Evolutionary conservation across 352 stramenopile genomes (phyloP).

Genomic region (Sclerospora graminicola): DNA sequence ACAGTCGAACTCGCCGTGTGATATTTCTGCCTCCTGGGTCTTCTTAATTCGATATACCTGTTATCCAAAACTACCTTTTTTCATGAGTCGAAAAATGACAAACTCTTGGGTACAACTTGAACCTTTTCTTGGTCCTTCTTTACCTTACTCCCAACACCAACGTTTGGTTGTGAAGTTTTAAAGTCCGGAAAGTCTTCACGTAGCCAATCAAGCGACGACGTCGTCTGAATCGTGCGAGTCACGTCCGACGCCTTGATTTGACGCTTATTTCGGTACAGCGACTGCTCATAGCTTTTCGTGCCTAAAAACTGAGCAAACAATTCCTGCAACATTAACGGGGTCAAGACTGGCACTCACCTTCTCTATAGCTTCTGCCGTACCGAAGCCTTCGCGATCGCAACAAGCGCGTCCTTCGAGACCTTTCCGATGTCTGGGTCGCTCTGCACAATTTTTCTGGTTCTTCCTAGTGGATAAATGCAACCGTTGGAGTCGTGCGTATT

Average conservation of each 20-base stretch:
- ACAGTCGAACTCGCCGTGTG: background rate
- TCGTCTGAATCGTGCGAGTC: constrained; percentile 68
- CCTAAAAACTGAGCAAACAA: constrained; percentile 85
- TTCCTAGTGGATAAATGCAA: constrained; percentile 50
- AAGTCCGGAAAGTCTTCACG: constrained; percentile 76
- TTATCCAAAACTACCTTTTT: too few relatives aligned
- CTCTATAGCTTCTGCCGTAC: constrained; percentile 20
- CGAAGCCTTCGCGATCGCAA: constrained; percentile 88
- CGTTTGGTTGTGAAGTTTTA: constrained; percentile 15
- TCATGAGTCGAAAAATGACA: constrained; percentile 37
- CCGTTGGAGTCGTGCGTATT: constrained; percentile 15
- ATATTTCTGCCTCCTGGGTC: constrained; percentile 5
- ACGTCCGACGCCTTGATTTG: constrained; percentile 75
- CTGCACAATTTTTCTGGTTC: constrained; percentile 91
- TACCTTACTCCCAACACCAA: constrained; percentile 5
- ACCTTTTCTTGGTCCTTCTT: constrained; percentile 21
- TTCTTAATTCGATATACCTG: too few relatives aligned
- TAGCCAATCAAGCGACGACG: constrained; percentile 68
- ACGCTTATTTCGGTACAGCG: constrained; percentile 73
- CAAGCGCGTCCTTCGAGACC: constrained; percentile 86
- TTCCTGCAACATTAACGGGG: constrained; percentile 39
- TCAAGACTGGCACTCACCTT: background rate
- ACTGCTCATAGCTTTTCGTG: constrained; percentile 82
- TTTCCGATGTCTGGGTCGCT: constrained; percentile 88
- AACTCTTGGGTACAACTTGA: constrained; percentile 18